Evolutionary conservation across 768 basidiomycete genomes (phyloP).

Genomic region (Daedaleopsis nitida): DNA sequence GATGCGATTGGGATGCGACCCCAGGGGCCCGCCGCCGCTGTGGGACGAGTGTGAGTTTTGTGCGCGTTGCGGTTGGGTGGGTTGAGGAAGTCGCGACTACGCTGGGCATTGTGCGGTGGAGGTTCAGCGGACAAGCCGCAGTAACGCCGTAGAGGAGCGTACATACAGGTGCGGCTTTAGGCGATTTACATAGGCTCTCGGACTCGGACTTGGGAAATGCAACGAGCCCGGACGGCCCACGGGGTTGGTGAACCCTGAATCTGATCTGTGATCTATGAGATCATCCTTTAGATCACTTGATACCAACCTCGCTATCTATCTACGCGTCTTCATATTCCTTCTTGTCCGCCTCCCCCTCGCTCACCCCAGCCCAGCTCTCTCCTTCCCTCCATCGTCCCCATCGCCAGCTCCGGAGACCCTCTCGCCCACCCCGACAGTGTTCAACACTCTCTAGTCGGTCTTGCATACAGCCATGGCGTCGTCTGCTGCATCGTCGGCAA

Average conservation of each 20-base stretch:
- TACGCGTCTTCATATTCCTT: slow-evolving; percentile 14
- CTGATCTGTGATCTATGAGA: slow-evolving; percentile 17
- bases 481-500: slow-evolving; percentile 17
- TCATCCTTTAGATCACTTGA: slow-evolving; percentile 21
- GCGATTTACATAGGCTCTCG: too few relatives aligned
- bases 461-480: slow-evolving; percentile 16
- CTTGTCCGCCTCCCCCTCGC: slow-evolving; percentile 4
- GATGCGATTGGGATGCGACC: background rate
- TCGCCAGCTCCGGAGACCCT: slow-evolving; percentile 12
- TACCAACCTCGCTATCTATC: slow-evolving; percentile 18
- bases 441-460: background rate
- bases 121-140: slow-evolving; percentile 34
- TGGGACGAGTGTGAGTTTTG: background rate
- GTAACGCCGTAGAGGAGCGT: slow-evolving; percentile 32
- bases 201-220: too few relatives aligned
- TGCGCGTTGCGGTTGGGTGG: background rate
- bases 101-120: slow-evolving; percentile 23
- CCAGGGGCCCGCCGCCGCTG: too few relatives aligned
- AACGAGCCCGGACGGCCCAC: too few relatives aligned
- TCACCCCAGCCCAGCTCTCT: background rate
- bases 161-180: slow-evolving; percentile 18
- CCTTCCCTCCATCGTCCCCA: slow-evolving; percentile 15
- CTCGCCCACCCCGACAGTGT: background rate
- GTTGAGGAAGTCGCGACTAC: background rate
- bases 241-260: background rate